Conservation (phyloP, 164 flowering plant species). For the Hamamelis virginiana region DNA sequence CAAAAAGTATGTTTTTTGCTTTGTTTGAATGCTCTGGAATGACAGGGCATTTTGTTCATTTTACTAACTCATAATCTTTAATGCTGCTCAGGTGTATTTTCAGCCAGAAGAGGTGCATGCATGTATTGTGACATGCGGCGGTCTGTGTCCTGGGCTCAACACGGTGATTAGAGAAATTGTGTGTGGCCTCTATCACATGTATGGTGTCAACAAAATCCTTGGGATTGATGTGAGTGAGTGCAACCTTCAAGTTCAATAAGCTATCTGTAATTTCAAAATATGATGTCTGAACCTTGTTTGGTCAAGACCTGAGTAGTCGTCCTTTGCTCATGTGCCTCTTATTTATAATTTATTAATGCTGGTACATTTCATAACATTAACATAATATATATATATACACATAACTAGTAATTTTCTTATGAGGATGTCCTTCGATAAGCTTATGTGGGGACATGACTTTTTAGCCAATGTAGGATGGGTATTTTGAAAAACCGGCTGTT, state of each 20-base stretch:
- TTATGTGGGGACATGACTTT: too few species aligned
- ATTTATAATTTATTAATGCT: too few species aligned
- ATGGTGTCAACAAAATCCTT: slow-evolving; percentile 52
- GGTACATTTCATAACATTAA: too few species aligned
- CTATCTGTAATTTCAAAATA: background rate
- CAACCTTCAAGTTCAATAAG: background rate
- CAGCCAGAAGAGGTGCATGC: slow-evolving; percentile 63
- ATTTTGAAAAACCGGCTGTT: too few species aligned
- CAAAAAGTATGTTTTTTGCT: slow-evolving; percentile 42
- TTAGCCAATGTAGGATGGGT: too few species aligned
- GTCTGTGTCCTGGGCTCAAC: slow-evolving; percentile 81
- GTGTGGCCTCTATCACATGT: slow-evolving; percentile 60
- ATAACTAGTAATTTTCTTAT: too few species aligned
- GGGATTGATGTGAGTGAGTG: slow-evolving; percentile 60
- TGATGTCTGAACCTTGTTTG: background rate
- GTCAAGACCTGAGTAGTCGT: background rate
- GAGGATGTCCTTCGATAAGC: too few species aligned
- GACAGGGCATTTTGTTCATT: background rate
- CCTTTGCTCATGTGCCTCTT: background rate
- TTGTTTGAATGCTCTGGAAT: background rate
- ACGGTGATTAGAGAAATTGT: slow-evolving; percentile 79
- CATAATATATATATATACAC: too few species aligned
- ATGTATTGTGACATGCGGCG: slow-evolving; percentile 78
- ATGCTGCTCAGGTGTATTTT: slow-evolving; percentile 54
- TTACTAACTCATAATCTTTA: background rate